These are phyloP conservation scores for Candida xiaguanensis DNA, from an alignment of 805 yeast species.

Conservation along the genomic window DNA sequence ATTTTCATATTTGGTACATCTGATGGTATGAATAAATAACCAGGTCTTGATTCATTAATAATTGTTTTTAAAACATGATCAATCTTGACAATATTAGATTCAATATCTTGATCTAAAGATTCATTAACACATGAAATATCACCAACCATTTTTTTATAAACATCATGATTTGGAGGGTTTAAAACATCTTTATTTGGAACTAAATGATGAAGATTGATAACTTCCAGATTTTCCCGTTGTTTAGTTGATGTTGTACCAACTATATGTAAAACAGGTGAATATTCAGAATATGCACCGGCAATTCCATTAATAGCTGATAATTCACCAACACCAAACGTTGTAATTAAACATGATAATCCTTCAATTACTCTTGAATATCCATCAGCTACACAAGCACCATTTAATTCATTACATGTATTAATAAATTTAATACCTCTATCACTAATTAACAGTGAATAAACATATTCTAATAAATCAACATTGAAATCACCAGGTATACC, in stretches of 20 bases:
- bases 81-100: conserved; percentile 48
- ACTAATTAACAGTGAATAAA: conserved; percentile 45
- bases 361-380: conserved; percentile 74
- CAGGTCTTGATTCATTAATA: conserved; percentile 65
- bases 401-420: conserved; percentile 85
- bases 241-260: conserved; percentile 58
- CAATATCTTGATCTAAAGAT: conserved; percentile 36
- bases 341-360: conserved; percentile 53
- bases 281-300: conserved; percentile 80
- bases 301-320: conserved; percentile 79
- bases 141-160: conserved; percentile 63
- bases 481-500: conserved; percentile 84
- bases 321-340: conserved; percentile 91
- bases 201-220: conserved; percentile 51
- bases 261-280: conserved; percentile 74
- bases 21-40: conserved; percentile 73
- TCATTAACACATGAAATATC: conserved; percentile 47
- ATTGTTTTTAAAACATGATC: conserved; percentile 63
- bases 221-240: conserved; percentile 16
- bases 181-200: conserved; percentile 49
- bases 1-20: conserved; percentile 52
- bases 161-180: conserved; percentile 57
- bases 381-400: conserved; percentile 87
- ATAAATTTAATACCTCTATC: conserved; percentile 56
- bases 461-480: conserved; percentile 61